A percentile compares a stretch with the other conserved stretches of the same genome.
phyloP scores from a whole-genome alignment of 768 basidiomycete species.

The Podaxis sp. region DNA sequence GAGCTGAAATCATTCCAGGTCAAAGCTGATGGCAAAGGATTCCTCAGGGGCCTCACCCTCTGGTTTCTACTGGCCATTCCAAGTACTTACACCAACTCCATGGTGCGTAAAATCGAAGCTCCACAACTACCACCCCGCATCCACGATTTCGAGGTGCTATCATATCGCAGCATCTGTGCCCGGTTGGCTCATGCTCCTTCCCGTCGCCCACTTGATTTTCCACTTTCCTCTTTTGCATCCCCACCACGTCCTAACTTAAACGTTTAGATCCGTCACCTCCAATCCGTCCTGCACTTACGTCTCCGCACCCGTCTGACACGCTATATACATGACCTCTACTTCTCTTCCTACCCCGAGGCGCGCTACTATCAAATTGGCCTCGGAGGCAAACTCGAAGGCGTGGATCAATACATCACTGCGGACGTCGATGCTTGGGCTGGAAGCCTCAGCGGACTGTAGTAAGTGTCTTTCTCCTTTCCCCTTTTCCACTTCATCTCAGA shows the following conservation, averaged over 20 bases:
- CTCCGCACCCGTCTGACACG: slow-evolving; percentile 86
- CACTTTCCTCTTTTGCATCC: neutral
- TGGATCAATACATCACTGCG: slow-evolving; percentile 92
- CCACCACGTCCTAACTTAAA: neutral
- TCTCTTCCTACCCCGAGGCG: slow-evolving; percentile 69
- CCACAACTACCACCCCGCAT: neutral
- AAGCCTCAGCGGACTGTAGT: slow-evolving; percentile 86
- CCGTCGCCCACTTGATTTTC: neutral
- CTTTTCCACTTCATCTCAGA: neutral
- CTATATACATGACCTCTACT: slow-evolving; percentile 90
- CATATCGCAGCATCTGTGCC: neutral
- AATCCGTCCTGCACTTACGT: slow-evolving; percentile 79
- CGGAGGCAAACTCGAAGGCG: slow-evolving; percentile 54
- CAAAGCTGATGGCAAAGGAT: slow-evolving; percentile 82
- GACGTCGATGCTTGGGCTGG: slow-evolving; percentile 91
- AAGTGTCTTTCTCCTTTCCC: slow-evolving; percentile 30
- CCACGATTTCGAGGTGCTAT: neutral
- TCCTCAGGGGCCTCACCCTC: slow-evolving; percentile 73
- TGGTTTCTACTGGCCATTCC: slow-evolving; percentile 94
- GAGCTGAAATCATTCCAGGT: slow-evolving; percentile 33
- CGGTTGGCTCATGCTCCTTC: neutral
- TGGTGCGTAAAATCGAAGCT: slow-evolving; percentile 48
- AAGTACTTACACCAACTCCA: slow-evolving; percentile 93
- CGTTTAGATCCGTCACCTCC: slow-evolving; percentile 81
- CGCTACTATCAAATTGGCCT: slow-evolving; percentile 57